phyloP scores from a whole-genome alignment of 2,329 filamentous ascomycete genomes.

The Fusarium sp. region DNA sequence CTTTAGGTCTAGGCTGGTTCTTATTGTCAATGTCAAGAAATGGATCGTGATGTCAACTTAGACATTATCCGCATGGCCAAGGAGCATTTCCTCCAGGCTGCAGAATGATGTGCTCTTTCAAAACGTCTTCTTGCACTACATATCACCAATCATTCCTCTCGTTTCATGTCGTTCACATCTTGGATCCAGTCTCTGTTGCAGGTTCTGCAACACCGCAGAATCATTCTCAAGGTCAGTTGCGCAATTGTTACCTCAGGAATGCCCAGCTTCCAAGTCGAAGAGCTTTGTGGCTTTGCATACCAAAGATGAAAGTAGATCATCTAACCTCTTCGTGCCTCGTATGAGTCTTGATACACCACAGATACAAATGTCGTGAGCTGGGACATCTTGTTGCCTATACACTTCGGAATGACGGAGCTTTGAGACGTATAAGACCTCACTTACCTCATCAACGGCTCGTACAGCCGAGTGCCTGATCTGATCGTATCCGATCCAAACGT shows the following conservation, averaged over 20 bases:
- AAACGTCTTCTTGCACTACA: neutral
- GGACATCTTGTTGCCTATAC: neutral
- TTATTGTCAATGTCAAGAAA: neutral
- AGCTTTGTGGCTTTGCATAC: neutral
- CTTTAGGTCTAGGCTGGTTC: neutral
- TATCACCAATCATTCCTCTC: neutral
- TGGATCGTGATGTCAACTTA: neutral
- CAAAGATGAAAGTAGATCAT: neutral
- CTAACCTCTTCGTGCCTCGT: neutral
- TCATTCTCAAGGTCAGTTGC: neutral
- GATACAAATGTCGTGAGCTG: neutral
- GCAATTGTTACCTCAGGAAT: neutral
- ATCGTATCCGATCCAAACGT: conserved; percentile 6
- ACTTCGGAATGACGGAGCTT: neutral
- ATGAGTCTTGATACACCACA: neutral
- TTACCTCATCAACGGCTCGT: conserved; percentile 1
- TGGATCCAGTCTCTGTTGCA: neutral
- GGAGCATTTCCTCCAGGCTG: neutral
- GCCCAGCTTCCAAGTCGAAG: neutral
- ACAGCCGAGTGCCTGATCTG: conserved; percentile 25
- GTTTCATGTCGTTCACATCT: neutral
- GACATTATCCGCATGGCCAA: neutral
- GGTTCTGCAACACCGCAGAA: neutral
- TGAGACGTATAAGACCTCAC: conserved; percentile 10
- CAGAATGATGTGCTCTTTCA: neutral